A percentile compares a stretch with the other conserved stretches of the same genome.
These are phyloP conservation scores for Pseudoscleropodium purum DNA, from an alignment of 225 moss, liverwort and hornwort genomes.

Conservation along the genomic window DNA sequence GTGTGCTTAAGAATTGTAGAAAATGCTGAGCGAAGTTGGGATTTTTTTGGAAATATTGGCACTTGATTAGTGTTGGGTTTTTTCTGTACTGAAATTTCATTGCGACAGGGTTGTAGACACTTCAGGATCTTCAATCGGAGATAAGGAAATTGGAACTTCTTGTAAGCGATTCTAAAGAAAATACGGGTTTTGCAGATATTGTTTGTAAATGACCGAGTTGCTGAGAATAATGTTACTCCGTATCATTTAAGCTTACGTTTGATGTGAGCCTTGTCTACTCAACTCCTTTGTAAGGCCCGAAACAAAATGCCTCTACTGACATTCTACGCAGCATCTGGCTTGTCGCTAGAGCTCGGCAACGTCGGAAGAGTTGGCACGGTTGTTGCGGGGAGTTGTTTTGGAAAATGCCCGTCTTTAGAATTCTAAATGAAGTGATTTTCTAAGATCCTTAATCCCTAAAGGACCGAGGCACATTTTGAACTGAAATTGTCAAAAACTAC, in stretches of 20 bases:
- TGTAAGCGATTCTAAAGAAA: neutral
- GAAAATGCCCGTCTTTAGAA: too few species aligned
- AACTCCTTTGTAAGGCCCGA: neutral
- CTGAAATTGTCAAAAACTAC: too few species aligned
- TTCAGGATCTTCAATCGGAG: neutral
- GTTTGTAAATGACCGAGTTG: neutral
- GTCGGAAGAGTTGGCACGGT: too few species aligned
- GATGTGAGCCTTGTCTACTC: neutral
- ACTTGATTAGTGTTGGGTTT: neutral
- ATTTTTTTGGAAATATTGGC: neutral
- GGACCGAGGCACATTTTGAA: too few species aligned
- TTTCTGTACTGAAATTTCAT: neutral
- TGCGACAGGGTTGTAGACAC: neutral
- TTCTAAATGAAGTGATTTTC: too few species aligned
- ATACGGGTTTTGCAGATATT: neutral
- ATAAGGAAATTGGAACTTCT: neutral
- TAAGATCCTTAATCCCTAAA: too few species aligned
- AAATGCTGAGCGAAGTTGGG: neutral
- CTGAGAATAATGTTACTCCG: neutral
- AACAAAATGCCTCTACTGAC: neutral
- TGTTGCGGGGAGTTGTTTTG: too few species aligned
- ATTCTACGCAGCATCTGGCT: too few species aligned
- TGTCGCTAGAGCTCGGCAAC: too few species aligned
- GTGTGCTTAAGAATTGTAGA: too few species aligned
- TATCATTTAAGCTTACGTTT: neutral